A percentile compares a stretch with the other conserved stretches of the same genome.
Evolutionary conservation across 1,284 basidiomycete species (phyloP).

Genomic region (Wallemia ichthyophaga): DNA sequence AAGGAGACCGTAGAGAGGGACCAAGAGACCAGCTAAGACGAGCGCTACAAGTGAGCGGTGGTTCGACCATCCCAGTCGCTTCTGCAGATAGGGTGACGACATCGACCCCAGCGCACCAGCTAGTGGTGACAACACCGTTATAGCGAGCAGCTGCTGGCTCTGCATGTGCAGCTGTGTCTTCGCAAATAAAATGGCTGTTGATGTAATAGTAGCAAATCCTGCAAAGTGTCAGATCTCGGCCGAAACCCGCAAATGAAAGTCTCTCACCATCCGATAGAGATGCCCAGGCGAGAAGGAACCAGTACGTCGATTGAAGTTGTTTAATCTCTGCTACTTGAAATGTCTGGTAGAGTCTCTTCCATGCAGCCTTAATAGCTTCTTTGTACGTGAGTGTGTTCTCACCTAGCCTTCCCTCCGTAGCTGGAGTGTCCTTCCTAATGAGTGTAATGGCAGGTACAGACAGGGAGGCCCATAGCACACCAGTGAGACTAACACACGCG

Average conservation of each 20-base stretch:
- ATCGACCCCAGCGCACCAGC: slow-evolving; percentile 45
- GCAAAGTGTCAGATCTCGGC: neutral
- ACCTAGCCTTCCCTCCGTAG: slow-evolving; percentile 7
- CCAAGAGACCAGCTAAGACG: slow-evolving; percentile 30
- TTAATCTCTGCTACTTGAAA: slow-evolving; percentile 34
- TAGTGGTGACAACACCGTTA: slow-evolving; percentile 34
- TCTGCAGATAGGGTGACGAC: slow-evolving; percentile 34
- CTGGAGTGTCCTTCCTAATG: neutral
- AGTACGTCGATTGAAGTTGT: slow-evolving; percentile 48
- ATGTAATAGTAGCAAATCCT: slow-evolving; percentile 57
- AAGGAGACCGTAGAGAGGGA: slow-evolving; percentile 55
- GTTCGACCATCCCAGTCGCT: slow-evolving; percentile 30
- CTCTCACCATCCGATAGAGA: slow-evolving; percentile 53
- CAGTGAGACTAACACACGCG: slow-evolving; percentile 5
- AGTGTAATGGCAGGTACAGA: neutral
- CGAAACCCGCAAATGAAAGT: neutral
- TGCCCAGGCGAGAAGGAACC: slow-evolving; percentile 66
- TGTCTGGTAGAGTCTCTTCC: slow-evolving; percentile 36
- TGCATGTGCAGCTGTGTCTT: slow-evolving; percentile 49
- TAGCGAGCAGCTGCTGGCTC: slow-evolving; percentile 33
- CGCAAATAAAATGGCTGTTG: slow-evolving; percentile 48
- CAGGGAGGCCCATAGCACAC: neutral
- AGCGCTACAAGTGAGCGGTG: slow-evolving; percentile 32
- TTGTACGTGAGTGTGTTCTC: slow-evolving; percentile 6
- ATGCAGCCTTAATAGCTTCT: slow-evolving; percentile 28